Conservation (phyloP, 2,329 filamentous ascomycete genomes). For the Stemphylium beticola region DNA sequence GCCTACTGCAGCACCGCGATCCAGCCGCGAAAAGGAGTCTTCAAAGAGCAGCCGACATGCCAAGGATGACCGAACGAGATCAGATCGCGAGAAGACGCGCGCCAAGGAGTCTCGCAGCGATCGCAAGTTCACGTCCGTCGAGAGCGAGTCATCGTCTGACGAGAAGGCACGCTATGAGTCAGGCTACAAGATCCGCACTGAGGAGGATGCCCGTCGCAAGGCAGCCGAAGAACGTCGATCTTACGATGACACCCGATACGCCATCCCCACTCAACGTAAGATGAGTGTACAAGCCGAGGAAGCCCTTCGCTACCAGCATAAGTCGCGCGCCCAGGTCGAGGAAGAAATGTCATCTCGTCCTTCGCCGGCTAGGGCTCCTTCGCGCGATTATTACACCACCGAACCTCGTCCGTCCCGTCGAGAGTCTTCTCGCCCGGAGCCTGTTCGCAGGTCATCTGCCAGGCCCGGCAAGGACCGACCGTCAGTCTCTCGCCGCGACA, state of each 20-base stretch:
- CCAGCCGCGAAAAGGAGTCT: conserved; percentile 41
- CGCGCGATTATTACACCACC: conserved; percentile 38
- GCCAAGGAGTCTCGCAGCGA: conserved; percentile 51
- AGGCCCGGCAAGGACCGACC: conserved; percentile 38
- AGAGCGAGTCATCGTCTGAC: conserved; percentile 44
- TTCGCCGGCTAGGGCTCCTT: conserved; percentile 36
- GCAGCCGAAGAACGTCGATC: conserved; percentile 38
- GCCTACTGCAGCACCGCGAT: conserved; percentile 31
- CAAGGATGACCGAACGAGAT: conserved; percentile 48
- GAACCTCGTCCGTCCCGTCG: conserved; percentile 35
- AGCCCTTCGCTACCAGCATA: conserved; percentile 38
- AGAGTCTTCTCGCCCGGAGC: conserved; percentile 32
- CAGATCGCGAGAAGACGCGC: conserved; percentile 48
- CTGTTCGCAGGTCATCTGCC: conserved; percentile 44
- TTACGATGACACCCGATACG: conserved; percentile 34
- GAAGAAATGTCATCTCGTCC: conserved; percentile 30
- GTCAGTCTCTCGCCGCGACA: conserved; percentile 31
- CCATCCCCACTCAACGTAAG: conserved; percentile 30
- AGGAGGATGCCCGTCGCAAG: conserved; percentile 34
- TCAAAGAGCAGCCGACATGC: conserved; percentile 28
- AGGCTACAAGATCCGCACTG: conserved; percentile 37
- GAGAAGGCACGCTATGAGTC: conserved; percentile 43
- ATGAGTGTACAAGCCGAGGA: conserved; percentile 33
- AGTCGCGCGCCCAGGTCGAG: conserved; percentile 34
- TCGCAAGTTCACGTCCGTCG: conserved; percentile 43